These are phyloP conservation scores for Aspergillus sparsus DNA, from an alignment of 495 filamentous ascomycete genomes.

Conservation along the genomic window DNA sequence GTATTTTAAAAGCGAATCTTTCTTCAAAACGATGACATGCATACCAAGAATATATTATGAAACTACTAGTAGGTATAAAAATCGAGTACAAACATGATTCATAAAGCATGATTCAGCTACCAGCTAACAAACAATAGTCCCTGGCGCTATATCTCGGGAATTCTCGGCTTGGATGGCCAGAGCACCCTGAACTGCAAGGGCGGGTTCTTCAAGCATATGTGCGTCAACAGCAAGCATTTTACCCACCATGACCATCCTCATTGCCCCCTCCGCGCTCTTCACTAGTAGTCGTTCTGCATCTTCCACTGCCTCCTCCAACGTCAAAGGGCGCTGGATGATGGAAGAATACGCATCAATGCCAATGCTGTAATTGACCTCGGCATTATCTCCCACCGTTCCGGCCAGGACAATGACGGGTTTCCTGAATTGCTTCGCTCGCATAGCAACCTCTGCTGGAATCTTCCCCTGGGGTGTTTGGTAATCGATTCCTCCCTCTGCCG, in stretches of 20 bases:
- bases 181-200: too few species aligned
- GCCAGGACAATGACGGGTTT: slow-evolving; percentile 19
- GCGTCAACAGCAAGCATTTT: neutral
- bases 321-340: slow-evolving; percentile 19
- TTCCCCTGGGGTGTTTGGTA: slow-evolving; percentile 18
- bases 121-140: too few species aligned
- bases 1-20: too few species aligned
- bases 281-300: slow-evolving; percentile 13
- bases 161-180: too few species aligned
- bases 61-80: too few species aligned
- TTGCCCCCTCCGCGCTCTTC: slow-evolving; percentile 14
- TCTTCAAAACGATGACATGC: too few species aligned
- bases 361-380: slow-evolving; percentile 14
- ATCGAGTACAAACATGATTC: too few species aligned
- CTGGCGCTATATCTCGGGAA: too few species aligned
- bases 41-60: too few species aligned
- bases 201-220: too few species aligned
- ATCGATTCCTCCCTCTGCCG: slow-evolving; percentile 18
- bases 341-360: slow-evolving; percentile 17
- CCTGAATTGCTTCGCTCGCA: slow-evolving; percentile 9
- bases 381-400: slow-evolving; percentile 10
- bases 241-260: slow-evolving; percentile 15
- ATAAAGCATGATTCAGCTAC: too few species aligned
- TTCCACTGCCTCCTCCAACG: slow-evolving; percentile 14
- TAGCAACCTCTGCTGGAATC: slow-evolving; percentile 18